Conservation (phyloP, 495 filamentous ascomycete species). For the Aspergillus avenaceus region DNA sequence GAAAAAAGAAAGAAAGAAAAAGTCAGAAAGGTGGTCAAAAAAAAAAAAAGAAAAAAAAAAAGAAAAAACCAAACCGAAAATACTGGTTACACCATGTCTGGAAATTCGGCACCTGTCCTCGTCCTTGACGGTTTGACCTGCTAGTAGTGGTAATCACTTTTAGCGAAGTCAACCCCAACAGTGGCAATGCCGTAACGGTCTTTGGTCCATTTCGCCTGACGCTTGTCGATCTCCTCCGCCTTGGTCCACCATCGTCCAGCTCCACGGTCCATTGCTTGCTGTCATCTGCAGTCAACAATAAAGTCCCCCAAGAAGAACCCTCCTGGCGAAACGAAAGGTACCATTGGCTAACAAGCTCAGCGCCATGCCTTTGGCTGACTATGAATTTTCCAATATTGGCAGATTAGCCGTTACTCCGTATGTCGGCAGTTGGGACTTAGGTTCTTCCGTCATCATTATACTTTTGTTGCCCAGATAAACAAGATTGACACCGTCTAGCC, state of each 20-base stretch:
- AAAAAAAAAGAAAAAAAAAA: neutral
- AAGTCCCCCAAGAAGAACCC: constrained; percentile 1
- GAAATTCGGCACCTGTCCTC: constrained; percentile 2
- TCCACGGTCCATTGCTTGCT: constrained; percentile 14
- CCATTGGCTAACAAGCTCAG: neutral
- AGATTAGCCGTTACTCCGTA: neutral
- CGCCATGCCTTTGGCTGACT: neutral
- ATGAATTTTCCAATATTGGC: neutral
- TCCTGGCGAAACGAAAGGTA: neutral
- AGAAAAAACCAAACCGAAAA: neutral
- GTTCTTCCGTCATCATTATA: neutral
- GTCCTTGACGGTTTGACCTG: too few species aligned
- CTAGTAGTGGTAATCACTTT: neutral
- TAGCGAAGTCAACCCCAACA: constrained; percentile 8
- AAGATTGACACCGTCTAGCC: neutral
- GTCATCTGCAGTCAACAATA: constrained; percentile 4
- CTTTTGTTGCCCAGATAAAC: neutral
- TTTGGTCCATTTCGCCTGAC: constrained; percentile 10
- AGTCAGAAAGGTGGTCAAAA: neutral
- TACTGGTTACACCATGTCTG: neutral
- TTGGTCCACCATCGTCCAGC: constrained; percentile 12
- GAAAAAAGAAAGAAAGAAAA: neutral
- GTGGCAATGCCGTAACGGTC: constrained; percentile 17
- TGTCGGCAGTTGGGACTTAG: constrained; percentile 2
- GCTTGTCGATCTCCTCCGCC: constrained; percentile 15